Conservation (phyloP, 2,329 filamentous ascomycete species). For the Penicillium sp. region DNA sequence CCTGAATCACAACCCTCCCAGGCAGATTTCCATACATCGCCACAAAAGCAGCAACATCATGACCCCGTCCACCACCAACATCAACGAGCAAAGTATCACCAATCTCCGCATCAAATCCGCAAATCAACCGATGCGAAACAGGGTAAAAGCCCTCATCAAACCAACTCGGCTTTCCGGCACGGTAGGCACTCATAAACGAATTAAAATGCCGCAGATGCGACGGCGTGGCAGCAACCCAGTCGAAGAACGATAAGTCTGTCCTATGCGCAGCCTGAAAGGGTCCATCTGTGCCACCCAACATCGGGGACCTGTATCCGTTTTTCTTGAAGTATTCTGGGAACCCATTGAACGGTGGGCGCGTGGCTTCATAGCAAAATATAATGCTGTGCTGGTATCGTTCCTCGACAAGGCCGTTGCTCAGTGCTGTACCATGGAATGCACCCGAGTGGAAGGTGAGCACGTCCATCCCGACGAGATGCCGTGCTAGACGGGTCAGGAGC, state of each 20-base stretch:
- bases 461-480: not conserved
- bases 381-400: not conserved
- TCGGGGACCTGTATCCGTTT: not conserved
- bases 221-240: not conserved
- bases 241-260: not conserved
- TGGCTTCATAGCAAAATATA: not conserved
- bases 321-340: not conserved
- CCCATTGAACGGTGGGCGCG: not conserved
- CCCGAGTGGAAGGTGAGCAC: not conserved
- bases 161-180: not conserved
- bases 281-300: not conserved
- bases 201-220: not conserved
- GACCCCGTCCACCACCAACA: not conserved
- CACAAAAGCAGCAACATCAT: not conserved
- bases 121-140: not conserved
- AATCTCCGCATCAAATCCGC: not conserved
- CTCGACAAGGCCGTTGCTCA: not conserved
- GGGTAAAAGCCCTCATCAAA: not conserved
- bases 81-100: not conserved
- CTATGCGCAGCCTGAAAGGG: not conserved
- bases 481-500: not conserved
- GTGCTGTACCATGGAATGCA: not conserved
- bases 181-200: not conserved
- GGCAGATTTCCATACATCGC: not conserved
- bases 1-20: not conserved